Conservation (phyloP, 2,329 filamentous ascomycete species). For the Chrysoporthe cubensis region DNA sequence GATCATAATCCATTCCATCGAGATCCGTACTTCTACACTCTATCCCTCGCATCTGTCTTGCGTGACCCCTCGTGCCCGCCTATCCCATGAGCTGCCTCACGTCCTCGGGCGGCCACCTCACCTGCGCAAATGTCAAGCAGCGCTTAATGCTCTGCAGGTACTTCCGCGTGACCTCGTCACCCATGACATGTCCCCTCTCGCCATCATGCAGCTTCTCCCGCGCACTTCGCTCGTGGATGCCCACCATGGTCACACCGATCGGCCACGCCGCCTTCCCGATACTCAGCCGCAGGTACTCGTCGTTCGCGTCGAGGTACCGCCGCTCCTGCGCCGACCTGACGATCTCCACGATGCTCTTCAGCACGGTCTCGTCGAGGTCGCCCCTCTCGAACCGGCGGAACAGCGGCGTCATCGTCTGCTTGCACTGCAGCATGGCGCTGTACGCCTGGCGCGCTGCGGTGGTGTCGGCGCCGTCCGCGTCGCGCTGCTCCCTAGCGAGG, state of each 20-base stretch:
- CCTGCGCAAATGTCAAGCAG: conserved; percentile 94
- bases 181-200: conserved; percentile 92
- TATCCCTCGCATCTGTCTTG: background rate
- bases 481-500: conserved; percentile 65
- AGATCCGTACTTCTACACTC: background rate
- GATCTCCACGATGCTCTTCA: conserved; percentile 87
- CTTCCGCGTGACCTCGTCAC: conserved; percentile 93
- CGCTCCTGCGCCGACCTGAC: conserved; percentile 87
- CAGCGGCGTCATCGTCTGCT: conserved; percentile 84
- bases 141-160: conserved; percentile 98
- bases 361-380: conserved; percentile 76
- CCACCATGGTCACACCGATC: conserved; percentile 99
- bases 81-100: conserved; percentile 93
- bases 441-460: conserved; percentile 81
- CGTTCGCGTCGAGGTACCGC: conserved; percentile 94
- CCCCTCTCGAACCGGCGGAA: conserved; percentile 87
- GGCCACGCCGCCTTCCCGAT: conserved; percentile 98
- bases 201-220: conserved; percentile 92
- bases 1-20: background rate
- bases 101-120: conserved; percentile 93
- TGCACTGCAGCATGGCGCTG: conserved; percentile 83
- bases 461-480: conserved; percentile 53
- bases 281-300: conserved; percentile 88
- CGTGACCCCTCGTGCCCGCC: background rate
- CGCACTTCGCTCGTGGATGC: conserved; percentile 96